Conservation (phyloP, 2,329 filamentous ascomycete species). For the Microdochium paspali region DNA sequence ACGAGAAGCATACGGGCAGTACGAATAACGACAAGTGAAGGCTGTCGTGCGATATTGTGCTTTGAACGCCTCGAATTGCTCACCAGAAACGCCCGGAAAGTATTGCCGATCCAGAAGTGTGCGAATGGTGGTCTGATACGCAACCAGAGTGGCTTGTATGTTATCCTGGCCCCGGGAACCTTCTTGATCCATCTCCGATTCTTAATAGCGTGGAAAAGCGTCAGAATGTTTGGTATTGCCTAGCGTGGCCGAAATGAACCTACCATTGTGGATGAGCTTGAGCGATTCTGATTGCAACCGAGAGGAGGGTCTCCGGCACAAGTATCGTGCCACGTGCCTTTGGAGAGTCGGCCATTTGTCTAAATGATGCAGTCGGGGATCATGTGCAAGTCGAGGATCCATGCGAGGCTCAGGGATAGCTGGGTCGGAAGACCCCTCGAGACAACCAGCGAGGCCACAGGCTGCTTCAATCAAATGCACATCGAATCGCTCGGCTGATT, state of each 20-base stretch:
- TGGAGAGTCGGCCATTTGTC: no score
- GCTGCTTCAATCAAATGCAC: not conserved
- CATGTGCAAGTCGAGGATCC: no score
- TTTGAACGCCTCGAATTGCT: conserved; percentile 9
- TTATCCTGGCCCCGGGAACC: not conserved
- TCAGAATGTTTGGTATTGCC: not conserved
- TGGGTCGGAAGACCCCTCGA: no score
- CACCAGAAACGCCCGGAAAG: conserved; percentile 1
- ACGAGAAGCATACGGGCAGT: conserved; percentile 6
- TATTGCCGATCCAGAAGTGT: conserved; percentile 2
- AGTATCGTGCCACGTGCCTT: no score
- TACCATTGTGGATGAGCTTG: no score
- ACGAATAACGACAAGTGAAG: conserved; percentile 7
- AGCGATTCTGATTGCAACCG: no score
- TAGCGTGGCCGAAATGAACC: no score
- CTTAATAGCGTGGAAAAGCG: not conserved
- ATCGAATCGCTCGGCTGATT: no score
- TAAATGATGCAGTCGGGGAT: no score
- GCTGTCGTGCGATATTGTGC: conserved; percentile 3
- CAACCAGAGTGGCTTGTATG: not conserved
- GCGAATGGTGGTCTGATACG: conserved; percentile 4
- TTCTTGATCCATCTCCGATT: not conserved
- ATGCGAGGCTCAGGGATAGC: no score
- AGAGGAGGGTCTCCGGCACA: no score
- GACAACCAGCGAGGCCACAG: not conserved